Conservation (phyloP, 208 protist species). For the Wallacemonas sp. region DNA sequence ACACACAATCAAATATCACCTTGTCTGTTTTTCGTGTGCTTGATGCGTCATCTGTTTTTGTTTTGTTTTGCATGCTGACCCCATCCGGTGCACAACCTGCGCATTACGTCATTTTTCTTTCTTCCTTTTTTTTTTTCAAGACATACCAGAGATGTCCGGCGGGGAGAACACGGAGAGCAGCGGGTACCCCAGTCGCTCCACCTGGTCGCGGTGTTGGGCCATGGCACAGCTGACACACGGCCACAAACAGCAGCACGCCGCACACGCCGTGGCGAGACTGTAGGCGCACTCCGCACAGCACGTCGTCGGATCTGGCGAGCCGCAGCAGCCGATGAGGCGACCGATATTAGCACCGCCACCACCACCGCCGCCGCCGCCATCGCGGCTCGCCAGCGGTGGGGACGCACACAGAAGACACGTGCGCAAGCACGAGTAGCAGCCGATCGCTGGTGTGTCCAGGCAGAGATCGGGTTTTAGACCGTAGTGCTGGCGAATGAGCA, state of each 20-base stretch:
- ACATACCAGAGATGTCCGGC: constrained; percentile 25
- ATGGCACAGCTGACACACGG: constrained; percentile 36
- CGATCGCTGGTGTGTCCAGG: constrained; percentile 23
- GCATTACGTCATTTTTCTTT: neutral
- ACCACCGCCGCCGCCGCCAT: neutral
- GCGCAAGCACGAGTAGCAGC: constrained; percentile 37
- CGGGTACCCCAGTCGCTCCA: constrained; percentile 38
- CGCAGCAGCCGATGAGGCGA: constrained; percentile 11
- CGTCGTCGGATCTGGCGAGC: constrained; percentile 10
- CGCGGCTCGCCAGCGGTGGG: neutral
- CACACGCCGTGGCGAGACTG: constrained; percentile 26
- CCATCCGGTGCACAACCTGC: neutral
- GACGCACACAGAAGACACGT: constrained; percentile 13
- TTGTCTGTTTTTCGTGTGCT: too few relatives aligned
- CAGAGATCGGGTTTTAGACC: constrained; percentile 28
- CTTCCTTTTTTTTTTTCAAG: neutral
- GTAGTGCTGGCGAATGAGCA: constrained; percentile 55
- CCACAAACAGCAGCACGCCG: constrained; percentile 37
- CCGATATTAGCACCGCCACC: too few relatives aligned
- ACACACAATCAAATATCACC: too few relatives aligned
- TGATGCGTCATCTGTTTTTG: too few relatives aligned
- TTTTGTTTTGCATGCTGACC: neutral
- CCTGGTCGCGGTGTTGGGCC: constrained; percentile 48
- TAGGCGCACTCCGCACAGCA: constrained; percentile 31
- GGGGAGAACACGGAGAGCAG: constrained; percentile 25